These are phyloP conservation scores for Trichosporon inkin DNA, from an alignment of 1,284 basidiomycete species.

Conservation along the genomic window DNA sequence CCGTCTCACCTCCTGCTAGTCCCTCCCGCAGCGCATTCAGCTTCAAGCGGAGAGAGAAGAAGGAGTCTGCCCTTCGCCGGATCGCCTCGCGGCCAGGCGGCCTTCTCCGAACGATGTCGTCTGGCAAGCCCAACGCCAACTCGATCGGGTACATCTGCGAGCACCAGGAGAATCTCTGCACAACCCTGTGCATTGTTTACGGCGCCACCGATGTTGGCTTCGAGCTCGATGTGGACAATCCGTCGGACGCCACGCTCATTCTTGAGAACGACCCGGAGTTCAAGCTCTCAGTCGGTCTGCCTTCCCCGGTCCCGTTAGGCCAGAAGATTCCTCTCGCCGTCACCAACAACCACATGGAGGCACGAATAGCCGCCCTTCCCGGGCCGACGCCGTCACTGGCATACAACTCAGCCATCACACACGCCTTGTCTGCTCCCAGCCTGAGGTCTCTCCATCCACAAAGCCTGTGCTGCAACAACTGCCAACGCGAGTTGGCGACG, in stretches of 20 bases:
- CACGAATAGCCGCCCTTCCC: constrained; percentile 57
- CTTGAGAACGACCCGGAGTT: constrained; percentile 59
- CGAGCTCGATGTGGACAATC: constrained; percentile 37
- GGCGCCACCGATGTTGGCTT: constrained; percentile 37
- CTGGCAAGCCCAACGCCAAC: constrained; percentile 4
- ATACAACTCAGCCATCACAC: constrained; percentile 33
- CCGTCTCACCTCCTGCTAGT: not conserved
- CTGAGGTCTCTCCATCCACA: constrained; percentile 36
- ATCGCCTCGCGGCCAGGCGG: not conserved
- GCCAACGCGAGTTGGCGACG: constrained; percentile 67
- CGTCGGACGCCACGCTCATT: constrained; percentile 59
- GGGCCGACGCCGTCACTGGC: constrained; percentile 43
- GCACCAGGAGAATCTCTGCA: constrained; percentile 73
- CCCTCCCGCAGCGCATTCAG: not conserved
- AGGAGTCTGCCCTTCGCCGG: not conserved
- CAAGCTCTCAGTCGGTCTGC: constrained; percentile 62
- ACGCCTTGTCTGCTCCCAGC: constrained; percentile 38
- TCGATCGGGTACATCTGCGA: constrained; percentile 64
- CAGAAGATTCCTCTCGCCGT: constrained; percentile 37
- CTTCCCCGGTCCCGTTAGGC: constrained; percentile 60
- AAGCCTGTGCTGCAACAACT: constrained; percentile 39
- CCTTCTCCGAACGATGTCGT: not conserved
- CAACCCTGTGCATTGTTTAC: constrained; percentile 62
- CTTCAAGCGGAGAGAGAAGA: constrained; percentile 6
- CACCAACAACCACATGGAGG: constrained; percentile 56